Base-by-base conservation (phyloP, 495 filamentous ascomycete species). In the Evansstolkia leycettana region DNA sequence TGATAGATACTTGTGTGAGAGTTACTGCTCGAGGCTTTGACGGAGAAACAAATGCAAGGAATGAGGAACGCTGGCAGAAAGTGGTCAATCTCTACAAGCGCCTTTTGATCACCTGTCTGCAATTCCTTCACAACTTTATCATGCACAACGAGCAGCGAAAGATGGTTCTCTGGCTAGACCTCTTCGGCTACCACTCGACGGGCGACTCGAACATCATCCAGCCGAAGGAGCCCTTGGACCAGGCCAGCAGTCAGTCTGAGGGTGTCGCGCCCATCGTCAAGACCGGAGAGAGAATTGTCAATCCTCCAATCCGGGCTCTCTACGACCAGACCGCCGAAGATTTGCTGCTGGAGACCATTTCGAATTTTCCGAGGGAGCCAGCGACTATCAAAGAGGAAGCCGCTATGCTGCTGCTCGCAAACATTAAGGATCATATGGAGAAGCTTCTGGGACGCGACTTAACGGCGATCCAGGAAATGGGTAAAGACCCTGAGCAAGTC, bases 81-180 rank as follows among this genome's bases (percentile, higher is more conserved):
- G 72, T 92, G 16, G 80, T 84, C 39, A 79, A 82, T 34, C 56
- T 67, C 13, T 69, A 87, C 59, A 95, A 95, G 57, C 88, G 87
- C 49, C 69, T 93, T 2, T 67, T 95, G 17, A 86, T 93, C 15
- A 90, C 83, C 0, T 82, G 81, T 34, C 69, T 95, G 9, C 88
- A 95, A 55, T 85, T 89, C 50, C 73, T 88, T 17, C 86, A 94
- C 50, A 95, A 95, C 47, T 81, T 89, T 57, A 82, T 87, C 17
- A 83, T 85, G 59, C 81, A 84, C 44, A 93, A 95, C 37, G 87
- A 95, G 55, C 72, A 82, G 19, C 80, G 84, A 35, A 94, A 95
- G 61, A 80, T 93, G 65, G 69, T 83, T 2, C 79, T 95, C 17
- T 95, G 87, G 87, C 66, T 85, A 27, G 81, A 84, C 48, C 65